Percentiles rank a stretch among this genome's conserved stretches.
Conservation (phyloP, 2,329 filamentous ascomycete genomes). For the Trichoderma sp. region DNA sequence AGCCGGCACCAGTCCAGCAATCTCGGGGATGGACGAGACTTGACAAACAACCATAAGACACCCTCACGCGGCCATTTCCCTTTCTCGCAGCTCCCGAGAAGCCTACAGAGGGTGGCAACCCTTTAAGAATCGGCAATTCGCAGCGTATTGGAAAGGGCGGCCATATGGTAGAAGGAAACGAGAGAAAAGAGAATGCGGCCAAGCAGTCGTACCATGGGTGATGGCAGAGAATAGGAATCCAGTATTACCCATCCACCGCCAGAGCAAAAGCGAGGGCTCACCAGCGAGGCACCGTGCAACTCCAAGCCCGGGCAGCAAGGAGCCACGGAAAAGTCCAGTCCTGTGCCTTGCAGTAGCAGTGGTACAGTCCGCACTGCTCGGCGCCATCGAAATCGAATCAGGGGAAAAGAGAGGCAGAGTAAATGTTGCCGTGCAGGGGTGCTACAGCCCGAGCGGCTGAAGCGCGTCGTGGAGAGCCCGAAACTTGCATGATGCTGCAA, state of each 20-base stretch:
- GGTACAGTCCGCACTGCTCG: background rate
- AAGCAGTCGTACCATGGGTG: background rate
- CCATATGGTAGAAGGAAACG: background rate
- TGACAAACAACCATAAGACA: constrained; percentile 4
- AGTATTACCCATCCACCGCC: background rate
- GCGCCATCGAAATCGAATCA: background rate
- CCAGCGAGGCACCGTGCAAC: constrained; percentile 6
- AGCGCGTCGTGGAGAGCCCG: constrained; percentile 15
- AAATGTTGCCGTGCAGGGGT: background rate
- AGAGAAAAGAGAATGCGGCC: background rate
- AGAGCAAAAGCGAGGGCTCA: background rate
- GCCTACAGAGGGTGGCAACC: background rate
- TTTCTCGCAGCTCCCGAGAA: background rate
- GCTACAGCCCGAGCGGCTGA: constrained; percentile 8
- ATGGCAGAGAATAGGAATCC: background rate
- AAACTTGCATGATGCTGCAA: constrained; percentile 14
- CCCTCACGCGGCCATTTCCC: background rate
- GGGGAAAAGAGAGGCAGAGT: background rate
- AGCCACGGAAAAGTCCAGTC: background rate
- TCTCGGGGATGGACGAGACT: constrained; percentile 1
- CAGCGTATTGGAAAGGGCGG: background rate
- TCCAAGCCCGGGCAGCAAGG: background rate
- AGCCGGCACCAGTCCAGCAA: constrained; percentile 3
- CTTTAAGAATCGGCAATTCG: too few relatives aligned
- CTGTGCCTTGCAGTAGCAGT: background rate